Percentiles rank a stretch among this genome's conserved stretches.
Evolutionary conservation across 495 filamentous ascomycete genomes (phyloP).

Genomic region (Penicillium argentinense): DNA sequence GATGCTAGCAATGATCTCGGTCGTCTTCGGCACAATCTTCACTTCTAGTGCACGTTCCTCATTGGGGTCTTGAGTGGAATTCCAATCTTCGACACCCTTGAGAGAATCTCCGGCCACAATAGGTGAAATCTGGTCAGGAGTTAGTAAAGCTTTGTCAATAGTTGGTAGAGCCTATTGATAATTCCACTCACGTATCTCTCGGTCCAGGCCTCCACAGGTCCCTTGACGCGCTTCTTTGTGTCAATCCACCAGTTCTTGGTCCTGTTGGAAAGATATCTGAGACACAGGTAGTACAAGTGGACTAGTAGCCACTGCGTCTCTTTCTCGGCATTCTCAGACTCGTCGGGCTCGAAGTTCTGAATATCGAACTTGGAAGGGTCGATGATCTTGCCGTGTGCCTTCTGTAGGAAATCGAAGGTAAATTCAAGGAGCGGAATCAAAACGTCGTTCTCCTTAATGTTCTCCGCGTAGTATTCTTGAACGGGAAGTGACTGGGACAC

Average conservation of each 20-base stretch:
- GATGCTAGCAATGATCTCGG: conserved; percentile 79
- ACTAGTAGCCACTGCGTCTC: conserved; percentile 80
- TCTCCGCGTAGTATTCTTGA: conserved; percentile 71
- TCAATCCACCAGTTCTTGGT: conserved; percentile 88
- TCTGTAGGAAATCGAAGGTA: conserved; percentile 78
- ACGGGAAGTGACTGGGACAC: conserved; percentile 76
- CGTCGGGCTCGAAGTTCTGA: conserved; percentile 61
- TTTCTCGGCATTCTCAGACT: conserved; percentile 58
- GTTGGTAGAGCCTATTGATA: too few relatives aligned
- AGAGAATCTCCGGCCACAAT: conserved; percentile 72
- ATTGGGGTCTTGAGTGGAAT: conserved; percentile 47
- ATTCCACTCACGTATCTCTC: conserved; percentile 60
- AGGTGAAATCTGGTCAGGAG: conserved; percentile 63
- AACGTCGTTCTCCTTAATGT: conserved; percentile 71
- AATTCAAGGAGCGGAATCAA: conserved; percentile 71
- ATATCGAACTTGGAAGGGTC: conserved; percentile 70
- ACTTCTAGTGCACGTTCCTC: conserved; percentile 70
- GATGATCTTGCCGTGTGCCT: conserved; percentile 63
- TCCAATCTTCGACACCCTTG: conserved; percentile 71
- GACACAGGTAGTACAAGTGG: conserved; percentile 79
- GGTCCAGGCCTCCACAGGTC: conserved; percentile 77
- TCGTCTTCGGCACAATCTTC: conserved; percentile 64
- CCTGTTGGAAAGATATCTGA: conserved; percentile 72
- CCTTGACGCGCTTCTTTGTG: conserved; percentile 68
- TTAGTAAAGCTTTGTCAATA: too few relatives aligned